Evolutionary conservation across 2,329 filamentous ascomycete genomes (phyloP).

Genomic region (Sporothrix phasma): DNA sequence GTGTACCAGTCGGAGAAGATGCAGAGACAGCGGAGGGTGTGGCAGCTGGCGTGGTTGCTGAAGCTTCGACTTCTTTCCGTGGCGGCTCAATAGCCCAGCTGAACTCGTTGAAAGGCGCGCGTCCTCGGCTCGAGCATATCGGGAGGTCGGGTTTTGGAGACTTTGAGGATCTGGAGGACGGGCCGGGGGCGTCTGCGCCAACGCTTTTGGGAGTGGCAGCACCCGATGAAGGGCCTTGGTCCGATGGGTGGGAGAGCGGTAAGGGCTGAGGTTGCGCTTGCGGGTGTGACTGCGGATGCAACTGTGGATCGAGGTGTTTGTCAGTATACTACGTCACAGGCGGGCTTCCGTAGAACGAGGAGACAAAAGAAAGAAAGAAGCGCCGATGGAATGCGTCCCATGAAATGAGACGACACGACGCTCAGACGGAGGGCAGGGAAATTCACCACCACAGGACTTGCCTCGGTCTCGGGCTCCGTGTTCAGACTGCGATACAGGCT

Average conservation of each 20-base stretch:
- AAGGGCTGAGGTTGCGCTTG: not conserved
- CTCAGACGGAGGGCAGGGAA: not conserved
- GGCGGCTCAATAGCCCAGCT: conserved; percentile 10
- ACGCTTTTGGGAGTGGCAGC: not conserved
- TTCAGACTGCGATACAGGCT: conserved; percentile 14
- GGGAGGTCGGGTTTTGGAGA: conserved; percentile 4
- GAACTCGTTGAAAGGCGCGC: conserved; percentile 13
- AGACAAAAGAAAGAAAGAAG: not conserved
- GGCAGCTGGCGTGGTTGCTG: not conserved
- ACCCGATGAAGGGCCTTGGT: not conserved
- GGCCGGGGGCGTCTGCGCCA: not conserved
- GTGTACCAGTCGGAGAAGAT: not conserved
- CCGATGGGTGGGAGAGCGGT: not conserved
- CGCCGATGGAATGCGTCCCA: no score
- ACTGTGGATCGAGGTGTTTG: not conserved
- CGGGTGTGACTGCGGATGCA: not conserved
- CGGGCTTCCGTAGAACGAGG: not conserved
- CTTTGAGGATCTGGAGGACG: not conserved
- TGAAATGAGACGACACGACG: no score
- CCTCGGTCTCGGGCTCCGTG: conserved; percentile 3
- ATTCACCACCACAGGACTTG: not conserved
- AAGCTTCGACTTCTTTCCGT: conserved; percentile 10
- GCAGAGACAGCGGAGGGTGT: not conserved
- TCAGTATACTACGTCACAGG: not conserved
- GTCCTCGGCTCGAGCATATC: conserved; percentile 15